These are phyloP conservation scores for Smallanthus sonchifolius DNA, from an alignment of 129 eudicot species.

Conservation along the genomic window DNA sequence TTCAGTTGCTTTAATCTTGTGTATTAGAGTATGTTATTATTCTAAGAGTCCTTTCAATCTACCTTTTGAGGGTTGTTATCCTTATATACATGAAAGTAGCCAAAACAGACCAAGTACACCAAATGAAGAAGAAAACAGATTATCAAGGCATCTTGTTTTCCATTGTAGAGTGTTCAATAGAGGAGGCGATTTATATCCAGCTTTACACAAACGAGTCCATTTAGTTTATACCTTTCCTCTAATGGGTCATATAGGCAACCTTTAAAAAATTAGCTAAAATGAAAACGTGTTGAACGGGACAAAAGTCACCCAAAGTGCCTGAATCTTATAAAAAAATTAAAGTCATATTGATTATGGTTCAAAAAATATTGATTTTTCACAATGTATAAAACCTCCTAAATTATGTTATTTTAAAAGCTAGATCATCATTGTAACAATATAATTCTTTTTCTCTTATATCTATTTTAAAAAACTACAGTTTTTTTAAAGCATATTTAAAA, in stretches of 20 bases:
- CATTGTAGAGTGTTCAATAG: not conserved
- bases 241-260: not conserved
- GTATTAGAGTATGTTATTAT: not conserved
- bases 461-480: not conserved
- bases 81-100: not conserved
- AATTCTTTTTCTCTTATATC: not conserved
- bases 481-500: not conserved
- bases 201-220: not conserved
- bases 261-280: not conserved
- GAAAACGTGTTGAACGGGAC: not conserved
- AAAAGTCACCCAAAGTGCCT: not conserved
- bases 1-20: not conserved
- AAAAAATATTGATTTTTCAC: too few relatives aligned
- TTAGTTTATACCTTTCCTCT: not conserved
- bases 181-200: not conserved
- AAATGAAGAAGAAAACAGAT: not conserved
- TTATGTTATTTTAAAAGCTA: not conserved
- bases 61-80: not conserved
- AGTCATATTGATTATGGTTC: too few relatives aligned
- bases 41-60: not conserved
- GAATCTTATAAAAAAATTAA: too few relatives aligned
- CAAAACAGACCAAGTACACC: not conserved
- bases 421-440: not conserved
- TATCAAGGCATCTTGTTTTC: not conserved
- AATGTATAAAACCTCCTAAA: not conserved